Conservation (phyloP, 1,139 yeast genomes). For the Yamadazyma dushanensis region DNA sequence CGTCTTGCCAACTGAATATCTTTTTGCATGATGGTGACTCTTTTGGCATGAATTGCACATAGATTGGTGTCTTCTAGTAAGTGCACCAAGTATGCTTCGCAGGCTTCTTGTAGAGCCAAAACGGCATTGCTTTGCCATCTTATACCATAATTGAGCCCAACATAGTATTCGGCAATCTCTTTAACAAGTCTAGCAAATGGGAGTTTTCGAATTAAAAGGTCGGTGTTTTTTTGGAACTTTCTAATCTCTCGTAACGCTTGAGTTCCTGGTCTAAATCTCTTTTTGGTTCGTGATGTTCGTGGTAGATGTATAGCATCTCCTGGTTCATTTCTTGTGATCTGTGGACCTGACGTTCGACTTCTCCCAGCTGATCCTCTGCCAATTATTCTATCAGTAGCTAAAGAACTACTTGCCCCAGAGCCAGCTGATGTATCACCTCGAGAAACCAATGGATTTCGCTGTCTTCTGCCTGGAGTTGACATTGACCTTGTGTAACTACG, state of each 20-base stretch:
- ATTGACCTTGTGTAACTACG: too few relatives aligned
- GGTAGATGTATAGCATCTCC: conserved; percentile 42
- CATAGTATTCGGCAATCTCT: conserved; percentile 75
- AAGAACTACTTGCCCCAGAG: background rate
- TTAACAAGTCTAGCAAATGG: conserved; percentile 90
- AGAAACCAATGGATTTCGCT: conserved; percentile 1
- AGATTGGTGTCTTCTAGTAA: conserved; percentile 87
- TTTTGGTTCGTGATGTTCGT: conserved; percentile 29
- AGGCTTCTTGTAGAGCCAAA: conserved; percentile 87
- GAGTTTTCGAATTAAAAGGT: conserved; percentile 71
- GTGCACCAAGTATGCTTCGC: conserved; percentile 86
- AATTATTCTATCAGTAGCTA: background rate
- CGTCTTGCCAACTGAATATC: conserved; percentile 91
- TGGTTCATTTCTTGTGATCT: conserved; percentile 43
- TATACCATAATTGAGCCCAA: conserved; percentile 57
- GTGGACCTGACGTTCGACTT: background rate
- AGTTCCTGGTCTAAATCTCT: conserved; percentile 71
- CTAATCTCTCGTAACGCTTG: conserved; percentile 77
- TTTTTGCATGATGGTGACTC: conserved; percentile 93
- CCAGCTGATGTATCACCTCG: background rate
- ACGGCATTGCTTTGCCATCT: conserved; percentile 93
- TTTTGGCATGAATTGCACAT: conserved; percentile 88
- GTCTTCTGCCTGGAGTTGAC: conserved; percentile 1
- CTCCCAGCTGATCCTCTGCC: background rate
- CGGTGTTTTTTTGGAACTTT: conserved; percentile 75